Conservation (phyloP, 176 grass and related monocot genomes). For the Hordeum vulgare region MorexV3_pseudomolecules_assembly NC_058521.1:567695204-567695703, state of each 20-base stretch:
- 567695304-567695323: neutral
- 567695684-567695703: neutral
- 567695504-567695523: neutral
- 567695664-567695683: neutral
- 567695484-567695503: neutral
- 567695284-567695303: neutral
- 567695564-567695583: constrained; percentile 64
- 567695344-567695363: neutral
- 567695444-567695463: no score
- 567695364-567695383: neutral
- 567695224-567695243: neutral
- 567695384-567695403: neutral
- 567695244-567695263: neutral
- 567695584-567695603: constrained; percentile 74
- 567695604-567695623: constrained; percentile 71
- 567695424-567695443: neutral
- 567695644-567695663: neutral
- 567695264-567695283: neutral
- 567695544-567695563: constrained; percentile 61
- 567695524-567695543: constrained; percentile 52
- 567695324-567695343: neutral
- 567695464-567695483: neutral
- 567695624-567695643: constrained; percentile 77
- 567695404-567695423: neutral
- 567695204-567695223: constrained; percentile 57